Evolutionary conservation across 1,284 basidiomycete genomes (phyloP).

Genomic region (Gomphus sp.): DNA sequence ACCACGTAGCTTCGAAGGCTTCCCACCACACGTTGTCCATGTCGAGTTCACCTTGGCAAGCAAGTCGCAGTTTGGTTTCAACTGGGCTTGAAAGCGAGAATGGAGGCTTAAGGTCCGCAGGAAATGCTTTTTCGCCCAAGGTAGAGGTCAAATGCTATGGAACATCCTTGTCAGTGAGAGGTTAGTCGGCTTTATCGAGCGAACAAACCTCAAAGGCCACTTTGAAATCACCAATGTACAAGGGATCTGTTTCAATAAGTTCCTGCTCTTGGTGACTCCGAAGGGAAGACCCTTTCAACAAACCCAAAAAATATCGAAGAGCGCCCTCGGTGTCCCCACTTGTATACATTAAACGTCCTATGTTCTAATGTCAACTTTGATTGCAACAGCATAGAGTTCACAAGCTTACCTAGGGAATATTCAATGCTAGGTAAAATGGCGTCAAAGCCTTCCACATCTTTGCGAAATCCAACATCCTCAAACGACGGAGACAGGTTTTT

Average conservation of each 20-base stretch:
- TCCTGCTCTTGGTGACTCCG: slow-evolving; percentile 12
- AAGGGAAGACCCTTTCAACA: slow-evolving; percentile 34
- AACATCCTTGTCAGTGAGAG: slow-evolving; percentile 7
- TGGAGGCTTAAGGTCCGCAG: slow-evolving; percentile 42
- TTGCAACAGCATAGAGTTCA: background rate
- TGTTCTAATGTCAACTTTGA: background rate
- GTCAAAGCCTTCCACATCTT: slow-evolving; percentile 42
- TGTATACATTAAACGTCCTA: slow-evolving; percentile 68
- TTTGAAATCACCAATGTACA: slow-evolving; percentile 69
- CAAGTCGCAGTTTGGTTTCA: slow-evolving; percentile 45
- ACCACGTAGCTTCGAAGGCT: slow-evolving; percentile 54
- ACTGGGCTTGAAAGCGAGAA: slow-evolving; percentile 47
- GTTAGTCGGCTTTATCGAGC: slow-evolving; percentile 2
- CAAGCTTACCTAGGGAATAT: slow-evolving; percentile 55
- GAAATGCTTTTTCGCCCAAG: slow-evolving; percentile 29
- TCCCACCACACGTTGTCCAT: slow-evolving; percentile 43
- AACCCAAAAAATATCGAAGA: slow-evolving; percentile 55
- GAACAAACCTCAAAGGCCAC: slow-evolving; percentile 58
- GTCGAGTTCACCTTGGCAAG: slow-evolving; percentile 36
- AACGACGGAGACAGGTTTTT: slow-evolving; percentile 68
- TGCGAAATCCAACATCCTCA: slow-evolving; percentile 56
- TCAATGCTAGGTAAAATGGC: slow-evolving; percentile 63
- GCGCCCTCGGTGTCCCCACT: slow-evolving; percentile 64
- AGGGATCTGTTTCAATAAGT: slow-evolving; percentile 37
- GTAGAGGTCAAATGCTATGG: slow-evolving; percentile 56